These are phyloP conservation scores for Neurospora crassa DNA, from an alignment of 2,329 filamentous ascomycete species.

Conservation along the genomic window DNA sequence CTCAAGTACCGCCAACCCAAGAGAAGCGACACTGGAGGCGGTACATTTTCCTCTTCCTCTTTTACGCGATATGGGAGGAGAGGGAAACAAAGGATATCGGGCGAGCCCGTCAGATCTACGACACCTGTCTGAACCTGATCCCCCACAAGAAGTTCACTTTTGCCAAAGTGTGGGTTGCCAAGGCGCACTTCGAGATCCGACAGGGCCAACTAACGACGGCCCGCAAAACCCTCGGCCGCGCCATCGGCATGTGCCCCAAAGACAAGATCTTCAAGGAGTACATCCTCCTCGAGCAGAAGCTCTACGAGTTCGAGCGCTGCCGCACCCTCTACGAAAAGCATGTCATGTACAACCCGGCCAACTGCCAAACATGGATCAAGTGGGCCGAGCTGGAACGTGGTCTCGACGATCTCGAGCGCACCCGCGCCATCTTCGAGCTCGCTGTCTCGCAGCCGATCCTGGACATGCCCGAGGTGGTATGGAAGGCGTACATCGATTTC, in stretches of 20 bases:
- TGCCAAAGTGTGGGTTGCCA: conserved; percentile 90
- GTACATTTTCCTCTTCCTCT: conserved; percentile 97
- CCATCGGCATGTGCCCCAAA: conserved; percentile 91
- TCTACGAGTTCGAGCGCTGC: conserved; percentile 90
- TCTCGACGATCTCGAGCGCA: conserved; percentile 79
- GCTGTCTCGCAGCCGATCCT: conserved; percentile 73
- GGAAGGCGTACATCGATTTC: conserved; percentile 98
- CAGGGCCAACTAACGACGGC: conserved; percentile 73
- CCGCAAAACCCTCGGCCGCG: conserved; percentile 79
- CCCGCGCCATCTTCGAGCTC: conserved; percentile 85
- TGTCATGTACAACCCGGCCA: conserved; percentile 82
- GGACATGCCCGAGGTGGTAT: conserved; percentile 95
- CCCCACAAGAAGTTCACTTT: conserved; percentile 98
- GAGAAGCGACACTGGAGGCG: conserved; percentile 96
- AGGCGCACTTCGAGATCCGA: conserved; percentile 86
- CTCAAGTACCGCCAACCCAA: conserved; percentile 86
- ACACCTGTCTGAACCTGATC: conserved; percentile 75
- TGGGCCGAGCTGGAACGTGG: conserved; percentile 90
- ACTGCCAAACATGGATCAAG: conserved; percentile 91
- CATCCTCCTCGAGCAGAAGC: conserved; percentile 81
- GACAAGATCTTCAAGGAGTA: conserved; percentile 93
- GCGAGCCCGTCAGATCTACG: conserved; percentile 81
- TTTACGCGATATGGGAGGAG: conserved; percentile 95
- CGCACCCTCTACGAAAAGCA: conserved; percentile 90
- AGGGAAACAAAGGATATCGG: conserved; percentile 69